Base-by-base conservation (phyloP, 2,329 filamentous ascomycete genomes). In the Colletotrichum sojae region DNA sequence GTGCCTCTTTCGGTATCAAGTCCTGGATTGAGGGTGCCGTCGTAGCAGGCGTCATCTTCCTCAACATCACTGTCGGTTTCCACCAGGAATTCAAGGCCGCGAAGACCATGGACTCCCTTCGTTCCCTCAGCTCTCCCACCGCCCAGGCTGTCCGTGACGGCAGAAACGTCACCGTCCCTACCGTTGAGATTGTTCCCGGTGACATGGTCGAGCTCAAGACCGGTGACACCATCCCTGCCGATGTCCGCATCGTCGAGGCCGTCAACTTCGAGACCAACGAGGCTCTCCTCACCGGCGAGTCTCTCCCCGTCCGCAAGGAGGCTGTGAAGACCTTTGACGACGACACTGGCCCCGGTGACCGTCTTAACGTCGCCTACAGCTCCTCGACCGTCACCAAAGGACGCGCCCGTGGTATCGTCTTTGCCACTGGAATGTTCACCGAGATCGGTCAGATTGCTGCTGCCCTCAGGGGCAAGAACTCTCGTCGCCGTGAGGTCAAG, bases 181-280 rank as follows among this genome's bases (percentile, higher is more conserved):
- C 80, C 12, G 78, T 78, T 3, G 81, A 83, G 71, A 80, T 90
- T 27, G 87, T 90, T 1, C 84, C 84, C 22, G 90, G 89, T 36
- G 89, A 91, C 67, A 79, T 90, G 69, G 85, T 86, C 39, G 79
- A 83, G 59, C 79, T 85, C 73, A 86, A 82, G 77, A 86, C 83
- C 2, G 88, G 89, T 52, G 88, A 90, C 71, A 88, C 87, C n/a
- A 83, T 90, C 25, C 88, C 89, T 20, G 89, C 88, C 4, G 89
- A 91, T 73, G 77, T 90, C 6, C 83, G 88, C 58, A 75, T 86
- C 2, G 73, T 89, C 45, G 86, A 90, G 71, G 85, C 83, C 25
- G 86, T 91, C 81, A 92, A 92, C 77, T 85, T 91, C 49, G 89
- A 90, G 73, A 91, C 89, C 71, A 90, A 94, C 70, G 89, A 91